phyloP scores from a whole-genome alignment of 768 basidiomycete species.

The Suillus luteus region DNA sequence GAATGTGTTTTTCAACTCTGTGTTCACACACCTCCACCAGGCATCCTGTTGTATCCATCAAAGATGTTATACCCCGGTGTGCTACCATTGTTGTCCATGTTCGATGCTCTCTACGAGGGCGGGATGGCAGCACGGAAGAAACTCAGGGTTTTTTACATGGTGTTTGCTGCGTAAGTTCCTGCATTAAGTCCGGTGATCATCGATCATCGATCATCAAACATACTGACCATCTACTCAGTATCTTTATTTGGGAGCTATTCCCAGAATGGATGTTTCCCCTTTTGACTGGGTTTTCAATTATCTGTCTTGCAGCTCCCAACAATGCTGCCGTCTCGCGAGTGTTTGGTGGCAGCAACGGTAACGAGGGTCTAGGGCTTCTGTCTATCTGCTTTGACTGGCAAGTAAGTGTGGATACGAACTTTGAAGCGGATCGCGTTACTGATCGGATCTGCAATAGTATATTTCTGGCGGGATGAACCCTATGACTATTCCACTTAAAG shows the following conservation, averaged over 20 bases:
- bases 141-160: constrained; percentile 49
- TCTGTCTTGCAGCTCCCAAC: constrained; percentile 58
- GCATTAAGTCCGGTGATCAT: background rate
- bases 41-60: constrained; percentile 51
- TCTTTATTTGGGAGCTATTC: constrained; percentile 31
- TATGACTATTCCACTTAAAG: constrained; percentile 51
- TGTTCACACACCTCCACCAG: constrained; percentile 23
- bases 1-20: background rate
- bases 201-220: background rate
- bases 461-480: constrained; percentile 40
- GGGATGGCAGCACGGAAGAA: constrained; percentile 39
- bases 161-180: constrained; percentile 37
- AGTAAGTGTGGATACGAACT: constrained; percentile 20
- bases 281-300: constrained; percentile 60
- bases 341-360: constrained; percentile 67
- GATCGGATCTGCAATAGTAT: constrained; percentile 19
- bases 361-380: constrained; percentile 66
- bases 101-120: constrained; percentile 47
- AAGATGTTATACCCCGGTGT: constrained; percentile 53
- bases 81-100: constrained; percentile 50
- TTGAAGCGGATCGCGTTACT: constrained; percentile 13
- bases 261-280: constrained; percentile 51
- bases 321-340: constrained; percentile 57
- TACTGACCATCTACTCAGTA: constrained; percentile 25
- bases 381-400: constrained; percentile 63